Evolutionary conservation across 2,329 filamentous ascomycete species (phyloP), one percentile per base, ranked within the genome.

Genomic region (Epichloe sp.): DNA sequence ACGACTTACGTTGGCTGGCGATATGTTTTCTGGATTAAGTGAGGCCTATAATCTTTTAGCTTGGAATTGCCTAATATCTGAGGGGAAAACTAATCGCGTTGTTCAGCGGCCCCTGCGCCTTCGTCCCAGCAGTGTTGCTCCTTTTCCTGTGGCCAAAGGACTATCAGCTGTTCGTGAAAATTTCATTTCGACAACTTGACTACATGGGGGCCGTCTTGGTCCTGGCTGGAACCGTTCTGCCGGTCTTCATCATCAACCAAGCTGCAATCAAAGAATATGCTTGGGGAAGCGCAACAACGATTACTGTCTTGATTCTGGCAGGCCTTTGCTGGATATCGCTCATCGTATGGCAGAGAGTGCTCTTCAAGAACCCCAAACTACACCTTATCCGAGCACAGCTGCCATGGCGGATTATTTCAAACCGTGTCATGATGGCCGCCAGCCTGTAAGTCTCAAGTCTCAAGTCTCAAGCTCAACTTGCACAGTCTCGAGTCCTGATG

Each of bases 21-120:
- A 53, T 78, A 75, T 71, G 67, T 79, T 3, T 81, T 80, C 61
- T 79, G 75, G 73, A 75, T 80, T 58, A 81, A 80, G 75, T 77
- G 57, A 47, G 71, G 31, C 31, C 31, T 31, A 11, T 4, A 10
- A 10, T 31, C 31, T 31, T 31, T 10, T 11, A 11, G 31, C 31
- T 31, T 11, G 3, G 31, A 31, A 11, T 31, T 31, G 31, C 31
- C 31, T 31, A 4, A 31, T 31, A 31, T 10, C 1, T 31, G 31
- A 4, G 31, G 3, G n/a, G 17, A 15, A 34, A 45, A 34, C 26
- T 23, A 19, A 19, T 17, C 5, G 4, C 34, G 17, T 31, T 38
- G 4, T 5, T 34, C 10, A 78, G 75, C 57, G 75, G 71, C 2
- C 77, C 77, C 1, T 64, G 79, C 15, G 74, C 75, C 2, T 58